Conservation (phyloP, 2,329 filamentous ascomycete genomes). For the Fusarium verticillioides region DNA sequence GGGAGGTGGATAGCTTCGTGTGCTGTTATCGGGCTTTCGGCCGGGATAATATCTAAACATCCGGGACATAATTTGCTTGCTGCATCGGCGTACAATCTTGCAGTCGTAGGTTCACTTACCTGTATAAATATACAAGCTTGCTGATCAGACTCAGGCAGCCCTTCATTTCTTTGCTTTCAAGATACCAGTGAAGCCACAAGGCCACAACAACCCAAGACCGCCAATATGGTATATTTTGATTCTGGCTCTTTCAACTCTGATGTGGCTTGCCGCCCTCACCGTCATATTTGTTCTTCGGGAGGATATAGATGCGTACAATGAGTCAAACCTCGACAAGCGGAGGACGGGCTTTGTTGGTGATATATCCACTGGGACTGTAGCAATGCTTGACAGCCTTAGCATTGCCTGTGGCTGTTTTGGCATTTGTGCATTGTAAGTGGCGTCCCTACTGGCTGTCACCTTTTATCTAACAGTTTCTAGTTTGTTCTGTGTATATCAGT, state of each 20-base stretch:
- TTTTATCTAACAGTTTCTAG: not conserved
- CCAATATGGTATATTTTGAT: conserved; percentile 20
- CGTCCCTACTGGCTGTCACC: fast-evolving
- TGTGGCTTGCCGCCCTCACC: conserved; percentile 20
- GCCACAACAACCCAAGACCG: conserved; percentile 3
- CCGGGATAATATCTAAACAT: conserved; percentile 30
- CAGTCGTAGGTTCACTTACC: conserved; percentile 1
- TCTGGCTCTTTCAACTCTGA: conserved; percentile 8
- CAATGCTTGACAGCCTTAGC: conserved; percentile 22
- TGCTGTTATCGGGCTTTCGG: conserved; percentile 24
- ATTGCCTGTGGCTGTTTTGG: conserved; percentile 33
- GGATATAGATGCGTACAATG: conserved; percentile 1
- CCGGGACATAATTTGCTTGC: conserved; percentile 11
- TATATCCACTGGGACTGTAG: conserved; percentile 8
- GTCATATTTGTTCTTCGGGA: conserved; percentile 20
- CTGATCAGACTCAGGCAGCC: conserved; percentile 9
- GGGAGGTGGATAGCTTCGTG: conserved; percentile 27
- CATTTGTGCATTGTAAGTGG: conserved; percentile 27
- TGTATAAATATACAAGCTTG: too few relatives aligned
- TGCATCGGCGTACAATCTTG: conserved; percentile 25
- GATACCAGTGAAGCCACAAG: conserved; percentile 8
- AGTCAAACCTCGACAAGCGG: conserved; percentile 1
- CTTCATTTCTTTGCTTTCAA: conserved; percentile 18
- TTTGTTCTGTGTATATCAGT: conserved; percentile 25
- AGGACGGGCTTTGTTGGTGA: not conserved